Percentiles rank a stretch among this genome's conserved stretches.
phyloP scores from a whole-genome alignment of 1,284 basidiomycete genomes.

The Irpex rosettiformis region DNA sequence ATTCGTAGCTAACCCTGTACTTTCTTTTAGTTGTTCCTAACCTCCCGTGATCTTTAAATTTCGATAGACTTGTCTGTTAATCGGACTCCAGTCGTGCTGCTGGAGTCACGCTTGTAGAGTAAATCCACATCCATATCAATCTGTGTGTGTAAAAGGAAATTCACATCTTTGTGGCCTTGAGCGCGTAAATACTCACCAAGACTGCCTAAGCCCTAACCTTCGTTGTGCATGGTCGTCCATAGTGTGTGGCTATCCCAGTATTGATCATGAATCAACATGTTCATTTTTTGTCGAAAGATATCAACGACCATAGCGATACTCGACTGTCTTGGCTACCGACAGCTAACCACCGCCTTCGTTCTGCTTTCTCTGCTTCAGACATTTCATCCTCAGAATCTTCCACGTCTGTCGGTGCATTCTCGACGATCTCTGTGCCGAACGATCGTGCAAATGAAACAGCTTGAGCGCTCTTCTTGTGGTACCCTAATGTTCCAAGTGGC shows the following conservation, averaged over 20 bases:
- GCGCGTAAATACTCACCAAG: too few relatives aligned
- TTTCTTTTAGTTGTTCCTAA: conserved; percentile 19
- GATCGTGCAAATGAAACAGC: conserved; percentile 61
- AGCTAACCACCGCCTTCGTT: conserved; percentile 64
- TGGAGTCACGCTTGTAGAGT: too few relatives aligned
- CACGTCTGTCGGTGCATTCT: conserved; percentile 25
- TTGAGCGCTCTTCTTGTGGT: conserved; percentile 76
- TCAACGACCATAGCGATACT: conserved; percentile 76
- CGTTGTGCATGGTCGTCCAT: too few relatives aligned
- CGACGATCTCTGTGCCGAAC: background rate
- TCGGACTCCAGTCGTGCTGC: too few relatives aligned
- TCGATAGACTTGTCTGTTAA: too few relatives aligned
- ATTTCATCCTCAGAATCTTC: conserved; percentile 52
- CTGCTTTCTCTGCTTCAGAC: conserved; percentile 45
- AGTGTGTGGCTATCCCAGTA: background rate
- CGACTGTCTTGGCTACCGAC: conserved; percentile 73
- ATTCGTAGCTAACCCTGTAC: background rate
- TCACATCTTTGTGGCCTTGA: background rate
- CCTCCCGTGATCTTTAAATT: too few relatives aligned
- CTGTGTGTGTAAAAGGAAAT: background rate
- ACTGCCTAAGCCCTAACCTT: too few relatives aligned
- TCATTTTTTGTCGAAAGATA: conserved; percentile 52
- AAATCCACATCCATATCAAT: background rate
- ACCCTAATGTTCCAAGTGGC: conserved; percentile 72
- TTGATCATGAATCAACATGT: background rate